phyloP scores from a whole-genome alignment of 176 grass and related monocot species.

The Puccinellia tenuiflora region DNA sequence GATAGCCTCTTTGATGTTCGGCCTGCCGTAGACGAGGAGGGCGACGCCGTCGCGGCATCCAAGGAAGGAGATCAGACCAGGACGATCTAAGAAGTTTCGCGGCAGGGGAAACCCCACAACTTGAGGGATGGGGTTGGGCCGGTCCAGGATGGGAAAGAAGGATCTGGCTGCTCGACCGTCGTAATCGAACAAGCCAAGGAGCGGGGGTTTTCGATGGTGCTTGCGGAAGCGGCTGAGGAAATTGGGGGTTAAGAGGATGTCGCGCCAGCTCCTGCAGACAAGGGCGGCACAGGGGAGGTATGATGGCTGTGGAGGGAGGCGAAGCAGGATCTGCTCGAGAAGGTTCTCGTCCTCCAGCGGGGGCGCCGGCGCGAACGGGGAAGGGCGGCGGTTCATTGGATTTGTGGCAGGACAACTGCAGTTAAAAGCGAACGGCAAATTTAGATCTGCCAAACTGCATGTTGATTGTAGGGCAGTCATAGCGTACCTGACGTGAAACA shows the following conservation, averaged over 20 bases:
- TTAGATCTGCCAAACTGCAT: too few species aligned
- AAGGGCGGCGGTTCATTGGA: too few species aligned
- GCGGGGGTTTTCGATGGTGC: background rate
- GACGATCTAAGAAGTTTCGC: background rate
- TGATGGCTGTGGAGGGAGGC: background rate
- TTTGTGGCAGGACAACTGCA: too few species aligned
- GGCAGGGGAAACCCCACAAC: background rate
- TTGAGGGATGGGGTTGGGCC: too few species aligned
- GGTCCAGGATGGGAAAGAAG: background rate
- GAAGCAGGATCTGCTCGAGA: background rate
- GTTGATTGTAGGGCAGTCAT: too few species aligned
- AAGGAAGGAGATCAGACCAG: background rate
- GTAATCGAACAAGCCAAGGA: background rate
- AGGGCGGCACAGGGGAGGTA: too few species aligned
- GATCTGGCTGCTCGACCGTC: too few species aligned
- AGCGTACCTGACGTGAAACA: too few species aligned
- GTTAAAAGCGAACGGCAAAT: too few species aligned
- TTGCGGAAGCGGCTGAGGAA: background rate
- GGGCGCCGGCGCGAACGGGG: too few species aligned
- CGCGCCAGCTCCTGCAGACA: too few species aligned
- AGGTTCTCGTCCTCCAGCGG: too few species aligned
- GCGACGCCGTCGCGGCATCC: background rate
- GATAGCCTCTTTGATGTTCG: background rate
- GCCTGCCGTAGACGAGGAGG: background rate
- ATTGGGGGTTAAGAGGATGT: background rate